Base-by-base conservation (phyloP, 2,329 filamentous ascomycete genomes). In the Trichoderma sp. region DNA sequence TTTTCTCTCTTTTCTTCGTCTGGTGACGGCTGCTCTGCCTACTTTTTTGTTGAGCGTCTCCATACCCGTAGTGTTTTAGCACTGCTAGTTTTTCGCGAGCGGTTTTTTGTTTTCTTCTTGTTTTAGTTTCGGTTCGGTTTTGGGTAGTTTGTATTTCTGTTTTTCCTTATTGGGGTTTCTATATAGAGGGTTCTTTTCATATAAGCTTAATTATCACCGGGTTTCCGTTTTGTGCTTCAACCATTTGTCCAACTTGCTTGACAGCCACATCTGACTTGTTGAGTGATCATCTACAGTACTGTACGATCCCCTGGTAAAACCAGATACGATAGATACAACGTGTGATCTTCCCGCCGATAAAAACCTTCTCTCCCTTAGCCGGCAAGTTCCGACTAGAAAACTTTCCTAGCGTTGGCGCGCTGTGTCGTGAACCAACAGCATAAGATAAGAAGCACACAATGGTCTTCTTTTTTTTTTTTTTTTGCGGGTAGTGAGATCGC, bases 331-430 rank as follows among this genome's bases (percentile, higher is more conserved):
- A 28, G 24, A 24, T 24, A 1, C 6, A 7, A 47, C 12, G 30
- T 39, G 30, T 56, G 30, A 66, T 36, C 34, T 56, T 51, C 26
- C 21, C 47, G 21, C 11, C 21, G n/a, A 34, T 26, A 47, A 30
- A 64, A 43, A 32, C 6, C 24, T 43, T 47, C 65, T n/a, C 51
- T 32, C 57, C 21, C 57, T 43, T 53, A 70, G 66, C 66, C 66
- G 66, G 66, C 56, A 70, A 61, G 66, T 70, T 62, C 66, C 66
- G 66, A 70, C 34, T 21, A 7, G 47, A 61, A 60, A 62, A 58
- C 30, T 53, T 70, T 70, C 66, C 66, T 70, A 70, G 66, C 66
- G 56, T 62, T 62, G 30, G 60, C 28, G n/a, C 26, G 32, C 14
- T 9, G 39, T 18, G 39, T 32, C 26, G 14, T 32, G 65, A 60